Percentiles rank a stretch among this genome's conserved stretches.
These are phyloP conservation scores for Cordyceps militaris DNA, from an alignment of 2,329 filamentous ascomycete genomes.

Conservation along the genomic window DNA sequence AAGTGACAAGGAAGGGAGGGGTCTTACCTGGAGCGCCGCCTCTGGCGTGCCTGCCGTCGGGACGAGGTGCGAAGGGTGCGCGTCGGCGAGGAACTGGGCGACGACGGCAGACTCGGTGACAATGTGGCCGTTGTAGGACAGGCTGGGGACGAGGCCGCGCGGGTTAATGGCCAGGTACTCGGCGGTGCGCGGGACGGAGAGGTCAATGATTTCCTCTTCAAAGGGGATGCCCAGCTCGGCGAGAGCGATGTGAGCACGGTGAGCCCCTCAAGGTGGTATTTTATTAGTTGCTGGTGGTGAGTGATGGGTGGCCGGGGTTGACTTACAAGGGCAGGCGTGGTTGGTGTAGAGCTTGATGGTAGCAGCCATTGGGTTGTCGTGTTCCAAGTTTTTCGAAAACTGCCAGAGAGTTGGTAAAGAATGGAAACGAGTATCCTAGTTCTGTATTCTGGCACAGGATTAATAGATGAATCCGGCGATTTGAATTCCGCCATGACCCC, in stretches of 20 bases:
- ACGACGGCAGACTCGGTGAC: conserved; percentile 69
- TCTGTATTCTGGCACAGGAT: no score
- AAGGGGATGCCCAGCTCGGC: conserved; percentile 58
- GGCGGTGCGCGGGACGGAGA: conserved; percentile 57
- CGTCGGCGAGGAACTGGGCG: conserved; percentile 63
- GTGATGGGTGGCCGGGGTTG: neutral
- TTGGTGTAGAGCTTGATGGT: conserved; percentile 66
- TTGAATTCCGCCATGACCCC: no score
- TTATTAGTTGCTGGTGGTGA: neutral
- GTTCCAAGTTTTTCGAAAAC: neutral
- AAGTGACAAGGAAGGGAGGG: no score
- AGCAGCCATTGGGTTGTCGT: conserved; percentile 21
- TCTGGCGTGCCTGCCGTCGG: conserved; percentile 46
- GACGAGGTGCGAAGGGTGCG: conserved; percentile 59
- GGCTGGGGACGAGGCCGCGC: conserved; percentile 66
- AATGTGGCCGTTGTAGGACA: conserved; percentile 60
- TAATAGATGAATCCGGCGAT: neutral
- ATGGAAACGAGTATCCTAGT: no score
- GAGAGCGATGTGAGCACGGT: conserved; percentile 67
- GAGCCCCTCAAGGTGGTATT: conserved; percentile 43
- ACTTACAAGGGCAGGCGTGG: conserved; percentile 56
- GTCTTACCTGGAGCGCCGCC: conserved; percentile 41
- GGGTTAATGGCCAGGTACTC: conserved; percentile 76
- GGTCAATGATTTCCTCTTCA: conserved; percentile 67
- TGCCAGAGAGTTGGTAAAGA: no score